Base-by-base conservation (phyloP, 768 basidiomycete species). In the Lentinula aciculospora region DNA sequence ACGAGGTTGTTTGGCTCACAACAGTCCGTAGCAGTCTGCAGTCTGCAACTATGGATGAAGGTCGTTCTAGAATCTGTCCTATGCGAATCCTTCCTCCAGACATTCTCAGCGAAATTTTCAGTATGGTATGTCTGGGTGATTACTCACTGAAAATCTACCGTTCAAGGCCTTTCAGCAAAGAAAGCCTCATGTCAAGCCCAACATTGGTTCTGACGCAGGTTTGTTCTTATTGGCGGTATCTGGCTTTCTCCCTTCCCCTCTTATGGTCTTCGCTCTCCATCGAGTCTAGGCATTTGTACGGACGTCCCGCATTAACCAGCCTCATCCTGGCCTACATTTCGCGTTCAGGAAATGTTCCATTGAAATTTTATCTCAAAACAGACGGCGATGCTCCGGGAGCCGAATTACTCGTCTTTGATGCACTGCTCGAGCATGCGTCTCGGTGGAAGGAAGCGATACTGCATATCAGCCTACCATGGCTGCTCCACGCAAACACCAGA, bases 231-330 rank as follows among this genome's bases (percentile, higher is more conserved):
- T 48, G 46, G 46, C 25, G 46, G 2, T 47, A 32, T 36, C 44
- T 45, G 48, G 15, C 57, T 25, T 37, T 47, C 36, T 47, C 55
- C 57, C 10, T 50, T 28, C 47, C 61, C 57, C 60, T 48, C 45
- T 46, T 59, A 49, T 50, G 42, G 51, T 59, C 45, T 28, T 37
- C 48, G 39, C n/a, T 58, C 40, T 42, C 58, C 50, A 48, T 50
- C 53, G 56, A 56, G 51, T 56, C 42, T 37, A 28, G 48, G 27
- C 10, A 47, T 44, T n/a, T 37, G 34, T 31, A 56, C 45, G 39
- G 32, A 31, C 15, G 48, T 28, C 19, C 61, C 29, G 23, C 39
- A 7, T 47, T 54, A 28, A 34, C 56, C n/a, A 29, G 36, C 40
- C 48, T 46, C 59, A 37, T 57, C 44, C 39, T 51, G 28, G 32